Evolutionary conservation across 139 green algal species (phyloP).

Genomic region (Chlorella sorokiniana): DNA sequence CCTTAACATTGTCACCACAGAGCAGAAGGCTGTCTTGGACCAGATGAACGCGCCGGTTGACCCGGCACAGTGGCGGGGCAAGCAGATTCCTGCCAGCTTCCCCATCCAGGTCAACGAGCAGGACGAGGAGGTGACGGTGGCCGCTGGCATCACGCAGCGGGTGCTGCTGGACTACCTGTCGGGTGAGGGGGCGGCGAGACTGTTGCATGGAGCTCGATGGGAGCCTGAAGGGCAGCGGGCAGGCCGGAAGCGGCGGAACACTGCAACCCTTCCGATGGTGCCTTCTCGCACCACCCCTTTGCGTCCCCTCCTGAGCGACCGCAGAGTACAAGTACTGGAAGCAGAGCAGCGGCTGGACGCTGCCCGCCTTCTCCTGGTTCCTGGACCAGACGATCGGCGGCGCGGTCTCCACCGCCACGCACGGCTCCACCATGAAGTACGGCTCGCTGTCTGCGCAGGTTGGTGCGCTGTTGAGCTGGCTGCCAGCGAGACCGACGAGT

Average conservation of each 20-base stretch:
- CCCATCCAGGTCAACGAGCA: conserved; percentile 65
- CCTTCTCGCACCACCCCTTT: neutral
- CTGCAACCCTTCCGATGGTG: neutral
- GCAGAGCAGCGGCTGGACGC: conserved; percentile 67
- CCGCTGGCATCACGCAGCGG: conserved; percentile 69
- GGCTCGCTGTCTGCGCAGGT: conserved; percentile 75
- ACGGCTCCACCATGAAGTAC: conserved; percentile 73
- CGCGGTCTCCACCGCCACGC: conserved; percentile 80
- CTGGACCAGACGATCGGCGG: conserved; percentile 87
- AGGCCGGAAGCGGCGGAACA: neutral
- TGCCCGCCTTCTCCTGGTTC: conserved; percentile 81
- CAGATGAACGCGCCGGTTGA: conserved; percentile 32
- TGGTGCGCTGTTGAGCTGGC: neutral
- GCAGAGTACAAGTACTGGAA: conserved; percentile 67
- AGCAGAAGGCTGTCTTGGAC: conserved; percentile 44
- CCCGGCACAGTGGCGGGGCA: conserved; percentile 4
- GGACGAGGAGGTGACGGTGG: conserved; percentile 65
- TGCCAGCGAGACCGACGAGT: no score
- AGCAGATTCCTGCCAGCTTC: conserved; percentile 29
- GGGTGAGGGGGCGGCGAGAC: neutral
- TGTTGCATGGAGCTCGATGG: neutral
- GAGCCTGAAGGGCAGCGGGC: neutral
- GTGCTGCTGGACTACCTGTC: conserved; percentile 81
- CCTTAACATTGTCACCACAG: conserved; percentile 47
- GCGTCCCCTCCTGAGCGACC: no score